Conservation (phyloP, 345 rosid species). For the Citrus mangshanensis region DNA sequence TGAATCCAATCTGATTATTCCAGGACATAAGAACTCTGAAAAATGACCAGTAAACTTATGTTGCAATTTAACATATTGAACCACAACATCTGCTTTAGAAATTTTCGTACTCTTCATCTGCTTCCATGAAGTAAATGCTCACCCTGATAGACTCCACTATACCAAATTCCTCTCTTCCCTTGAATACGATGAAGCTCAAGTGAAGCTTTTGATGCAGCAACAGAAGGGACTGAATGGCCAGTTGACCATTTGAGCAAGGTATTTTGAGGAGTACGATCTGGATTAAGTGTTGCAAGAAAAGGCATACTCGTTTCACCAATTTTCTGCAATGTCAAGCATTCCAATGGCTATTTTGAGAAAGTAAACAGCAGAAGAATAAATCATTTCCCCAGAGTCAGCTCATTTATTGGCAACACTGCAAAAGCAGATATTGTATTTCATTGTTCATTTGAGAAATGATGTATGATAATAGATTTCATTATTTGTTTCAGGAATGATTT, state of each 20-base stretch:
- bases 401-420: not conserved
- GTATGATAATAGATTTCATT: not conserved
- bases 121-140: constrained; percentile 3
- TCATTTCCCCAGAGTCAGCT: not conserved
- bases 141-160: constrained; percentile 91
- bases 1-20: not conserved
- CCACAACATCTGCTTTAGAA: not conserved
- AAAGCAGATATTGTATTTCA: not conserved
- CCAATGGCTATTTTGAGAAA: not conserved
- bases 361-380: not conserved
- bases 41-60: not conserved
- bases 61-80: not conserved
- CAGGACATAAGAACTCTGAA: not conserved
- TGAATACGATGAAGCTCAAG: constrained; percentile 69
- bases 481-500: not conserved
- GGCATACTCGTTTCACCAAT: constrained; percentile 65
- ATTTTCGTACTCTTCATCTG: not conserved
- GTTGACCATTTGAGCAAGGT: constrained; percentile 77
- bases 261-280: constrained; percentile 50
- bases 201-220: constrained; percentile 80
- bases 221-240: constrained; percentile 88
- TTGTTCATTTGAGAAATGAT: not conserved
- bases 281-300: constrained; percentile 80
- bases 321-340: constrained; percentile 47
- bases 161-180: constrained; percentile 86